These are phyloP conservation scores for Cydonia oblonga DNA, from an alignment of 331 rosid species.

Conservation along the genomic window DNA sequence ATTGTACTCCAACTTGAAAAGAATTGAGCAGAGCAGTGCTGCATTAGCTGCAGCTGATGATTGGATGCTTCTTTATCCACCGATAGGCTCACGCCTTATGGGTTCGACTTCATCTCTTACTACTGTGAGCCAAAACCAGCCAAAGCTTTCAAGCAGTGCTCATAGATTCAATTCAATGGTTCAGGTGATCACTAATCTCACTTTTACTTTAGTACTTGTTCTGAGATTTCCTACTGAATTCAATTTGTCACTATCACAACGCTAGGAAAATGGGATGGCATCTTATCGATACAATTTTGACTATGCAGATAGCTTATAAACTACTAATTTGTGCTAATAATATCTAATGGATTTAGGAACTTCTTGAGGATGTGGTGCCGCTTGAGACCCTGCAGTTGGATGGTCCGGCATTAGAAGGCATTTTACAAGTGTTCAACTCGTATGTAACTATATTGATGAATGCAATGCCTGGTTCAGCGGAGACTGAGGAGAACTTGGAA, in stretches of 20 bases:
- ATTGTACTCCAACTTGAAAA: conserved; percentile 39
- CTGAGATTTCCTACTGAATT: background rate
- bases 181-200: conserved; percentile 39
- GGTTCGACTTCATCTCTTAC: conserved; percentile 33
- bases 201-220: background rate
- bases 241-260: no score
- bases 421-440: conserved; percentile 46
- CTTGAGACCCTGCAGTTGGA: conserved; percentile 70
- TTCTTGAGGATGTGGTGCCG: conserved; percentile 61
- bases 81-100: conserved; percentile 25
- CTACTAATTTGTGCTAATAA: background rate
- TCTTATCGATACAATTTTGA: no score
- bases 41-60: conserved; percentile 75
- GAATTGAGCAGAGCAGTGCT: conserved; percentile 69
- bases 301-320: background rate
- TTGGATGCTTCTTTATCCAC: conserved; percentile 54
- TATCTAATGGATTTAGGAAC: conserved; percentile 39
- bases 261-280: background rate
- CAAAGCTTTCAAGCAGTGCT: conserved; percentile 78
- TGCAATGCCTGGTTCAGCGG: conserved; percentile 70
- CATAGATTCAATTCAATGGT: conserved; percentile 68
- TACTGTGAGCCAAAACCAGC: conserved; percentile 28
- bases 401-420: conserved; percentile 56
- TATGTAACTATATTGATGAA: conserved; percentile 57
- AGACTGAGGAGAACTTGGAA: conserved; percentile 50